A percentile compares a stretch with the other conserved stretches of the same genome.
phyloP scores from a whole-genome alignment of 129 eudicot species.

The Pulicaria dysenterica region DNA sequence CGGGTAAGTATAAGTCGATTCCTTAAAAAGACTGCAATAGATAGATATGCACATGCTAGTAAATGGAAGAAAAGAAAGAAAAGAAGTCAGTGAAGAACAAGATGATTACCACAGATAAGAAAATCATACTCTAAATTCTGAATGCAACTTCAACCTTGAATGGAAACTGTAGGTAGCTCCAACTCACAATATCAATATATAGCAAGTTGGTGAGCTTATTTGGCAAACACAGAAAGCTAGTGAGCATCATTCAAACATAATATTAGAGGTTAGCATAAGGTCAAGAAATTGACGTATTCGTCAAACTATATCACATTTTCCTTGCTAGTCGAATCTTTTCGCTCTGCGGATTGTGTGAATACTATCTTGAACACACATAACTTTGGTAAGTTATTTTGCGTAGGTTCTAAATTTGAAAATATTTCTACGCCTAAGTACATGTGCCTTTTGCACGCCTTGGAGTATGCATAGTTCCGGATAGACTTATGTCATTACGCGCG shows the following conservation, averaged over 20 bases:
- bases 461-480: neutral
- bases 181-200: conserved; percentile 3
- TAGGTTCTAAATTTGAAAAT: neutral
- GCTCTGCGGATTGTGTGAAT: conserved; percentile 5
- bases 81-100: neutral
- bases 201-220: conserved; percentile 20
- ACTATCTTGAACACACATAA: conserved; percentile 4
- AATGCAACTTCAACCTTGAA: conserved; percentile 23
- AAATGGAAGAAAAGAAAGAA: neutral
- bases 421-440: neutral
- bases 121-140: conserved; percentile 12
- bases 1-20: too few relatives aligned
- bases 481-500: neutral
- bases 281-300: neutral
- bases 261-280: neutral
- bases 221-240: neutral
- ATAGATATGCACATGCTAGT: neutral
- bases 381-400: neutral
- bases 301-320: conserved; percentile 18
- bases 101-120: conserved; percentile 10
- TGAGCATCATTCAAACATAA: conserved; percentile 12
- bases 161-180: conserved; percentile 7
- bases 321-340: neutral
- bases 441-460: neutral
- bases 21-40: too few relatives aligned